Evolutionary conservation across 192 early-diverging fungal genomes (phyloP).

Genomic region (Dissophora globulifera): DNA sequence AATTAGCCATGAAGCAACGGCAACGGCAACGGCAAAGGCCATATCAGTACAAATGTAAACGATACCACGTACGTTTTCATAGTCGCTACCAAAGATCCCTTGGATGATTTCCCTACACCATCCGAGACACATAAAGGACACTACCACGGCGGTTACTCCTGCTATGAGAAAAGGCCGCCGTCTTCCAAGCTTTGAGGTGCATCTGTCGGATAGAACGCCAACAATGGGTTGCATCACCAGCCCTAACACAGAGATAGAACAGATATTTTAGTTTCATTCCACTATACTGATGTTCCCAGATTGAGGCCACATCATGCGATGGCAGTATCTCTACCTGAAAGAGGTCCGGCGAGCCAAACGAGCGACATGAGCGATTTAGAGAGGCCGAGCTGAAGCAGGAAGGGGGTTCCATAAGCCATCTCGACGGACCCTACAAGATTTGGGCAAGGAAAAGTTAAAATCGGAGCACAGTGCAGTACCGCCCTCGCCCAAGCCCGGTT

Average conservation of each 20-base stretch:
- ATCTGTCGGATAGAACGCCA: constrained; percentile 85
- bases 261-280: no score
- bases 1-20: no score
- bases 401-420: constrained; percentile 83
- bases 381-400: constrained; percentile 84
- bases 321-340: constrained; percentile 77
- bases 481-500: no score
- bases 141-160: constrained; percentile 72
- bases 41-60: no score
- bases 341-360: constrained; percentile 94
- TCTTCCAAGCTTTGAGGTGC: constrained; percentile 76
- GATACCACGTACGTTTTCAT: constrained; percentile 41
- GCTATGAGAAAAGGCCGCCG: constrained; percentile 87
- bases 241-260: constrained; percentile 47
- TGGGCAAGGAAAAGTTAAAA: not conserved
- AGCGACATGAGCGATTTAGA: constrained; percentile 84
- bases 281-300: no score
- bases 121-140: constrained; percentile 76
- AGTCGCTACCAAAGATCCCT: constrained; percentile 37
- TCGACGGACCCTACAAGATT: constrained; percentile 74
- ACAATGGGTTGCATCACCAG: constrained; percentile 85
- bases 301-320: not conserved
- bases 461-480: no score
- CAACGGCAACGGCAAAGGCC: no score
- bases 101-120: constrained; percentile 81